Percentiles rank a stretch among this genome's conserved stretches.
Conservation (phyloP, 2,329 filamentous ascomycete species). For the Fusarium hainanense region DNA sequence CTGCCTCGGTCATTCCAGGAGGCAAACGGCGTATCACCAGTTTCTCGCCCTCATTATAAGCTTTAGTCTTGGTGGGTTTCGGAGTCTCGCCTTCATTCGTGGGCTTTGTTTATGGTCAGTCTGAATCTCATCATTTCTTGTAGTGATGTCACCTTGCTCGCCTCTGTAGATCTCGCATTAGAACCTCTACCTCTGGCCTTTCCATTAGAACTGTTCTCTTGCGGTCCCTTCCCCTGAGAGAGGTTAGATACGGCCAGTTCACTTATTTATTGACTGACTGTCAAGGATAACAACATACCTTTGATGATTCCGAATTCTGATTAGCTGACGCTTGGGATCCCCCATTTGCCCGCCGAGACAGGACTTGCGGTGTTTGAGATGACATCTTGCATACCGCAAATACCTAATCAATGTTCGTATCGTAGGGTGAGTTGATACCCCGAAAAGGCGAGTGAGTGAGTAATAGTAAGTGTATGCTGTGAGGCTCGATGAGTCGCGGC, state of each 20-base stretch:
- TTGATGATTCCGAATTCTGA: conserved; percentile 45
- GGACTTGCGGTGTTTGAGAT: conserved; percentile 50
- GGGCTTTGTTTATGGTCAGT: conserved; percentile 42
- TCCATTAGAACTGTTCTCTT: conserved; percentile 39
- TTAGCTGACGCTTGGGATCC: conserved; percentile 38
- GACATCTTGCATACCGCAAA: conserved; percentile 53
- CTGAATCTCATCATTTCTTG: conserved; percentile 3
- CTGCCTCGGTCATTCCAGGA: conserved; percentile 82
- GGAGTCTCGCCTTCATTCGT: conserved; percentile 46
- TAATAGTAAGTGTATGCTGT: conserved; percentile 17
- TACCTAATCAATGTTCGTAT: conserved; percentile 20
- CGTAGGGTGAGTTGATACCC: conserved; percentile 29
- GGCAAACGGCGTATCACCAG: conserved; percentile 86
- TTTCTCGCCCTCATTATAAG: conserved; percentile 73
- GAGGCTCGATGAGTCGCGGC: conserved; percentile 46
- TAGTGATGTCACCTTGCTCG: conserved; percentile 44
- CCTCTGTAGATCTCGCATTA: conserved; percentile 46
- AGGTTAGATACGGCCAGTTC: conserved; percentile 39
- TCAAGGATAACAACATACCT: conserved; percentile 41
- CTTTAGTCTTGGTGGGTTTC: conserved; percentile 48
- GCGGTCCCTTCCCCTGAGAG: conserved; percentile 38
- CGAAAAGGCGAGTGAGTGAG: conserved; percentile 24
- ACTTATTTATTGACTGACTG: conserved; percentile 1
- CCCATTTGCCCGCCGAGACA: conserved; percentile 53
- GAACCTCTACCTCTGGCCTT: conserved; percentile 45